phyloP scores from a whole-genome alignment of 192 early-diverging fungal genomes.

The Backusella morwellensis region DNA sequence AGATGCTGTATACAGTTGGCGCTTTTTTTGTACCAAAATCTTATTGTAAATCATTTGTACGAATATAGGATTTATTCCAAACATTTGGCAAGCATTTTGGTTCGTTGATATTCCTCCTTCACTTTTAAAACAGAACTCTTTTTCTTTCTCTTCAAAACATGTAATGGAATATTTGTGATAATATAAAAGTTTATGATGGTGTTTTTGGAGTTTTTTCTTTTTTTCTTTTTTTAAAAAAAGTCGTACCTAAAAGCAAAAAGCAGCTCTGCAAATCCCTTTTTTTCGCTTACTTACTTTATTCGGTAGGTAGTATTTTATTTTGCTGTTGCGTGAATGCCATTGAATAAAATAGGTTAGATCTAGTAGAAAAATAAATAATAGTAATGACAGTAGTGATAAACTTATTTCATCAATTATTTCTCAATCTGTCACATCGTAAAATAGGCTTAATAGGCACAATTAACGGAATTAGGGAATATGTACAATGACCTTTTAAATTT shows the following conservation, averaged over 20 bases:
- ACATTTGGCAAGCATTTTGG: background rate
- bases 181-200: background rate
- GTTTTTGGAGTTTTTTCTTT: too few species aligned
- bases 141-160: background rate
- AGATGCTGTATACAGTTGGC: background rate
- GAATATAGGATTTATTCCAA: background rate
- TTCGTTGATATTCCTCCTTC: background rate
- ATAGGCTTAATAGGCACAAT: too few species aligned
- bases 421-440: too few species aligned
- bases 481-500: too few species aligned
- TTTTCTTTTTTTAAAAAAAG: too few species aligned
- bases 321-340: background rate
- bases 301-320: background rate
- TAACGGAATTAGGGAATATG: too few species aligned
- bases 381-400: too few species aligned
- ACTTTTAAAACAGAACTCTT: too few species aligned
- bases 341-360: too few species aligned
- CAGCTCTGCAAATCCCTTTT: background rate
- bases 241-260: too few species aligned
- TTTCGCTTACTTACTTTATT: background rate
- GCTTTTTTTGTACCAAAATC: background rate
- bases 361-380: too few species aligned
- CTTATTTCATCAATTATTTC: too few species aligned
- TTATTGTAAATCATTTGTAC: background rate
- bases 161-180: background rate